These are phyloP conservation scores for Cladophialophora exuberans DNA, from an alignment of 2,329 filamentous ascomycete species.

Conservation along the genomic window DNA sequence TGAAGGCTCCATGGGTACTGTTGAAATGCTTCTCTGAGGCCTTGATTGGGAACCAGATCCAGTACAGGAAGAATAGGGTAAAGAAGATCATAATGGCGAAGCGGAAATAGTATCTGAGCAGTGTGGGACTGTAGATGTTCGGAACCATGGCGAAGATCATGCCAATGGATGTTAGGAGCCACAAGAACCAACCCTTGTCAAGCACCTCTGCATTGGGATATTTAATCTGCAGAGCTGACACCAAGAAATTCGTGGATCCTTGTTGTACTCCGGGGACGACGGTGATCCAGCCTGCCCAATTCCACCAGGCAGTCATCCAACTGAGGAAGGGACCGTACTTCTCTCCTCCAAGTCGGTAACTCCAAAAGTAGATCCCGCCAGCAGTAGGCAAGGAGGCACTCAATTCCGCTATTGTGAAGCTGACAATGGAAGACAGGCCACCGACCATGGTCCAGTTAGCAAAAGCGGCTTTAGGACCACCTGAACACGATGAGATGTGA, in stretches of 20 bases:
- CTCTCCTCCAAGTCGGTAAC: conserved; percentile 42
- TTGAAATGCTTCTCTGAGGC: conserved; percentile 41
- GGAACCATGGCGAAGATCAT: conserved; percentile 44
- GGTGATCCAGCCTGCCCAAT: conserved; percentile 42
- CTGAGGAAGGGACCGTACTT: conserved; percentile 43
- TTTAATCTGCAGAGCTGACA: conserved; percentile 44
- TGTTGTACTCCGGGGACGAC: conserved; percentile 47
- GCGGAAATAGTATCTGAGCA: conserved; percentile 43
- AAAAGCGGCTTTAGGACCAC: conserved; percentile 44
- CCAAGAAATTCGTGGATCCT: conserved; percentile 45
- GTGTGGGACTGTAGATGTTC: conserved; percentile 41
- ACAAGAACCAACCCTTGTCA: conserved; percentile 43
- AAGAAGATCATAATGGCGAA: conserved; percentile 44
- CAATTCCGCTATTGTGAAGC: conserved; percentile 45
- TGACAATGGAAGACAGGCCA: conserved; percentile 41
- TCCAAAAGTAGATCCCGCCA: conserved; percentile 47
- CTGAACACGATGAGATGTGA: too few relatives aligned
- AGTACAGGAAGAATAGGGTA: conserved; percentile 41
- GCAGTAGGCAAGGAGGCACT: conserved; percentile 43
- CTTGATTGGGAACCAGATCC: conserved; percentile 45
- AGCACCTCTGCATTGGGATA: conserved; percentile 41
- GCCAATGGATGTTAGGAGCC: conserved; percentile 42
- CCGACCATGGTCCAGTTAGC: conserved; percentile 47
- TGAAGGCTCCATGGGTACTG: conserved; percentile 38
- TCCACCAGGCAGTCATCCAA: conserved; percentile 50